These are phyloP conservation scores for Yarrowia sp. DNA, from an alignment of 805 yeast genomes.

Conservation along the genomic window DNA sequence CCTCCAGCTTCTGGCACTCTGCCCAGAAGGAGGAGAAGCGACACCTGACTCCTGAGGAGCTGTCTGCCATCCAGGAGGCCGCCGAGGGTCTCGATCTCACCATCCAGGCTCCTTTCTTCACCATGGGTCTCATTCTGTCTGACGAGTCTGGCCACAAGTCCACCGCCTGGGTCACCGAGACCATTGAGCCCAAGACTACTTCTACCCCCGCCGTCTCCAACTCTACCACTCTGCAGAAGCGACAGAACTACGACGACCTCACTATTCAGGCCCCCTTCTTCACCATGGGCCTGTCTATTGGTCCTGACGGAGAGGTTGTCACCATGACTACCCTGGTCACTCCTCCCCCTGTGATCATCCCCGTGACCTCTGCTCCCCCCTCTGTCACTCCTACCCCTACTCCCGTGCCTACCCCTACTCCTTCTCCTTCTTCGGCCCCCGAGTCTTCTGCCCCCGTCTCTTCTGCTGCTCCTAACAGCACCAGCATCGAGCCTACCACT, in stretches of 20 bases:
- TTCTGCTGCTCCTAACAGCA: slow-evolving; percentile 12
- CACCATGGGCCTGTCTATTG: slow-evolving; percentile 29
- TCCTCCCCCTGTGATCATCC: slow-evolving; percentile 1
- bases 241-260: slow-evolving; percentile 5
- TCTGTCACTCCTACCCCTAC: not conserved
- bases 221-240: slow-evolving; percentile 15
- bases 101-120: slow-evolving; percentile 34
- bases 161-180: slow-evolving; percentile 18
- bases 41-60: not conserved
- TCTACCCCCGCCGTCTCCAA: not conserved
- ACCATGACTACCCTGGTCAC: slow-evolving; percentile 29
- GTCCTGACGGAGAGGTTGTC: slow-evolving; percentile 14
- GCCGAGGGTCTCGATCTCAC: slow-evolving; percentile 19
- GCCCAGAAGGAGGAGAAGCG: slow-evolving; percentile 18
- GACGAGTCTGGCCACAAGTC: slow-evolving; percentile 8
- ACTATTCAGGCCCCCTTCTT: slow-evolving; percentile 22
- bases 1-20: slow-evolving; percentile 10
- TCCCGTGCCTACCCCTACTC: not conserved
- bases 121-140: slow-evolving; percentile 14
- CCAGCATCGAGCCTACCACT: slow-evolving; percentile 3
- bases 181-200: slow-evolving; percentile 10
- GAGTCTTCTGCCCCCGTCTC: slow-evolving; percentile 9
- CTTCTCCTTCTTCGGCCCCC: not conserved
- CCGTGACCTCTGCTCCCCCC: not conserved
- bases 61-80: slow-evolving; percentile 5